Evolutionary conservation across 2,329 filamentous ascomycete genomes (phyloP).

Genomic region (Pseudodiploospora longispora): DNA sequence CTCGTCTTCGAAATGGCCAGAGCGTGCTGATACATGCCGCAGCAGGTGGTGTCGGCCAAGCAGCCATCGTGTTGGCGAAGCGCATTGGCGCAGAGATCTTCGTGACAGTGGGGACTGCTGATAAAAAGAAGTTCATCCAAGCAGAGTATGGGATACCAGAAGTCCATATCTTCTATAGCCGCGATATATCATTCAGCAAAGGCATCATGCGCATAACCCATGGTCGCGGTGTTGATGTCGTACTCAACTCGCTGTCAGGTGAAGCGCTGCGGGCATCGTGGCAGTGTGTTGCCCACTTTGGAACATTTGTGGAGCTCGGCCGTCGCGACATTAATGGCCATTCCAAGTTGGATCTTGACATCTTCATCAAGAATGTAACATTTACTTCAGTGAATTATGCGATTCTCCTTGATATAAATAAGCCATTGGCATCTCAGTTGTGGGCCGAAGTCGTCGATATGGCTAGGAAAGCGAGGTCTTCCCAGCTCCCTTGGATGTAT

Average conservation of each 20-base stretch:
- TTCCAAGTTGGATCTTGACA: background rate
- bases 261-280: background rate
- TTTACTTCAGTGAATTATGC: background rate
- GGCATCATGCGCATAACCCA: background rate
- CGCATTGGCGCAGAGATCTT: slow-evolving; percentile 1
- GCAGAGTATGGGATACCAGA: background rate
- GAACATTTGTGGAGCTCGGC: slow-evolving; percentile 1
- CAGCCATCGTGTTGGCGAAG: background rate
- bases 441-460: slow-evolving; percentile 8
- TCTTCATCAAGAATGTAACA: background rate
- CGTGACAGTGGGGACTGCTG: background rate
- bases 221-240: background rate
- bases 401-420: slow-evolving; percentile 2
- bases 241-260: background rate
- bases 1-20: slow-evolving; percentile 9
- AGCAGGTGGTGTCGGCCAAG: background rate
- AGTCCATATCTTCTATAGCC: background rate
- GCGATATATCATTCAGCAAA: background rate
- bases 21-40: background rate
- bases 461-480: slow-evolving; percentile 1
- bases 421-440: slow-evolving; percentile 7
- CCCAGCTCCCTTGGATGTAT: slow-evolving; percentile 3
- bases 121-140: background rate
- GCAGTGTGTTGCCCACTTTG: background rate
- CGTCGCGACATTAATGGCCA: background rate